Evolutionary conservation across 345 rosid species (phyloP), one percentile per base, ranked within the genome.

Genomic region (Brassica incana): DNA sequence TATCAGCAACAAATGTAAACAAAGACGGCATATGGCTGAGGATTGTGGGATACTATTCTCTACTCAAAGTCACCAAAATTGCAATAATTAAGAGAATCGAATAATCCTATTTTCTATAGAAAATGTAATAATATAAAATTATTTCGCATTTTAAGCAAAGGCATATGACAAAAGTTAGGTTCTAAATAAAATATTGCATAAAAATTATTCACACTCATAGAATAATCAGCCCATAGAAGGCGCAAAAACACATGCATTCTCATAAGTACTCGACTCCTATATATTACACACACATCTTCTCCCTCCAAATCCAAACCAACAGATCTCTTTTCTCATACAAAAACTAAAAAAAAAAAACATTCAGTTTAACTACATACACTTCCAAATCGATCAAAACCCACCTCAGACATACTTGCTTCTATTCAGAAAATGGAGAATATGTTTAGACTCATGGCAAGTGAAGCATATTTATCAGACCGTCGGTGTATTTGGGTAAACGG

Each of bases 401-500:
- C 71, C 61, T 15, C 23, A 0, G 16, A 67, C 75, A 68, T 7
- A 58, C 32, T 58, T 38, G 29, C 14, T 67, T 76, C 52, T 7
- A 75, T 36, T 12, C 5, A 9, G 2, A 74, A 48, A 16, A 90
- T 88, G 95, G 90, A 85, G 45, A 85, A 72, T 62, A 76, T 70
- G 64, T 82, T 86, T 66, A 82, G 83, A 4, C 81, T 73, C 8
- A 81, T 32, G 67, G 88, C 72, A 75, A 85, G 79, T 11, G 88
- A 88, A 23, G 86, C 85, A 12, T 82, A 82, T 86, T 60, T 74
- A 16, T 81, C 86, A 23, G 78, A 86, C 30, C 86, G 85, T 9
- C 81, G 91, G 15, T 85, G 77, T 71, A 11, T 85, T 27, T 75
- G 84, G 85, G 84, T 80, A 1, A 77, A 67, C 2, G 87, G 85